A percentile compares a stretch with the other conserved stretches of the same genome.
Evolutionary conservation across 2,329 filamentous ascomycete genomes (phyloP).

Genomic region (Diaporthe amygdali): DNA sequence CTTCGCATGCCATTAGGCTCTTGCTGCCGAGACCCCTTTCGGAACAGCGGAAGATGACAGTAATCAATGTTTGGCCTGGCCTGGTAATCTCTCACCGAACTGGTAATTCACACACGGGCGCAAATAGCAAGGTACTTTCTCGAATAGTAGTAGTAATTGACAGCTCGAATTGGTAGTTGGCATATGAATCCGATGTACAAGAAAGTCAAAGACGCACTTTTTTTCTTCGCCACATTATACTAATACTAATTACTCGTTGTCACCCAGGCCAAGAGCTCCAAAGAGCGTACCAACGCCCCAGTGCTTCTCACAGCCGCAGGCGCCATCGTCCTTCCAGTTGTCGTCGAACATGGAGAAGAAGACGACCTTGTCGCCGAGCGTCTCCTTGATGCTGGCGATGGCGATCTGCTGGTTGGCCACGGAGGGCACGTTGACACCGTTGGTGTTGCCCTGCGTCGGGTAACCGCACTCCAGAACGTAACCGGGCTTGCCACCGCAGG

Average conservation of each 20-base stretch:
- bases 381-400: constrained; percentile 71
- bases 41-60: neutral
- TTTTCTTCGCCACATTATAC: neutral
- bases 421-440: constrained; percentile 76
- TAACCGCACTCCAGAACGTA: constrained; percentile 92
- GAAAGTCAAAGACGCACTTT: constrained; percentile 7
- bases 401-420: constrained; percentile 70
- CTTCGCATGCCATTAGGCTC: neutral
- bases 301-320: constrained; percentile 76
- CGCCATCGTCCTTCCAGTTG: constrained; percentile 76
- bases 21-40: neutral
- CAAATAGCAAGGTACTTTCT: neutral
- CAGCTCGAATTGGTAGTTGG: neutral
- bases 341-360: constrained; percentile 86
- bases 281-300: constrained; percentile 72
- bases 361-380: constrained; percentile 71
- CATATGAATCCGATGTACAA: constrained; percentile 16
- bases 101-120: neutral
- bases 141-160: neutral
- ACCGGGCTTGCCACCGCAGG: constrained; percentile 75
- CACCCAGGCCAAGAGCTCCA: constrained; percentile 27
- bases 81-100: neutral
- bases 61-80: neutral
- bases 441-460: constrained; percentile 73
- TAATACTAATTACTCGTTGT: neutral